Conservation (phyloP, 1,139 yeast species). For the Saccharomyces hybrid region DNA sequence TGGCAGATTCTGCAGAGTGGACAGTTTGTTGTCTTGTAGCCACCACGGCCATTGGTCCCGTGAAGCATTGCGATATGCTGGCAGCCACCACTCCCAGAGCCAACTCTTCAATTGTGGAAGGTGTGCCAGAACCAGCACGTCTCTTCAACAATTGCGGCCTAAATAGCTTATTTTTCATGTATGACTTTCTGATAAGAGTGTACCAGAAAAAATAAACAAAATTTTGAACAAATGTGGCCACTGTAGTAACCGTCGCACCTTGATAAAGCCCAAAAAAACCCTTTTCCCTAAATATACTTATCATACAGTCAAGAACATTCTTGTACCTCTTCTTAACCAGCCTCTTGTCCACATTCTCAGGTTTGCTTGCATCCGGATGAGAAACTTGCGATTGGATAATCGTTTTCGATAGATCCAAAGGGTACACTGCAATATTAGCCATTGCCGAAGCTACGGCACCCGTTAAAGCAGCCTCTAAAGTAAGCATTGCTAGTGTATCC, state of each 20-base stretch:
- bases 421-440: slow-evolving; percentile 74
- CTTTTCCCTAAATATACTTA: slow-evolving; percentile 49
- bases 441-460: slow-evolving; percentile 81
- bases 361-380: slow-evolving; percentile 18
- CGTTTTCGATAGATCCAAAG: slow-evolving; percentile 66
- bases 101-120: slow-evolving; percentile 60
- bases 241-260: slow-evolving; percentile 61
- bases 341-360: slow-evolving; percentile 8
- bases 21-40: slow-evolving; percentile 80
- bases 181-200: slow-evolving; percentile 58
- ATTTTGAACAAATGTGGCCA: slow-evolving; percentile 72
- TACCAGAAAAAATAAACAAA: slow-evolving; percentile 87
- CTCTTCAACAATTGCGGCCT: slow-evolving; percentile 4
- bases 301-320: slow-evolving; percentile 56
- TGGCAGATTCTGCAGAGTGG: slow-evolving; percentile 29
- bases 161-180: slow-evolving; percentile 40
- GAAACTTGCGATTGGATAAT: slow-evolving; percentile 58
- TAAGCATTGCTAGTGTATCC: slow-evolving; percentile 31
- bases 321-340: slow-evolving; percentile 38
- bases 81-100: slow-evolving; percentile 81
- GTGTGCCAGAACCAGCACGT: slow-evolving; percentile 2
- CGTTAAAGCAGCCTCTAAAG: slow-evolving; percentile 68
- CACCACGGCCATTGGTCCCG: slow-evolving; percentile 75
- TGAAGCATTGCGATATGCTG: slow-evolving; percentile 72
- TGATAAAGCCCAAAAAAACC: slow-evolving; percentile 71